These are phyloP conservation scores for Paramyrothecium roridum DNA, from an alignment of 2,329 filamentous ascomycete species.

Conservation along the genomic window DNA sequence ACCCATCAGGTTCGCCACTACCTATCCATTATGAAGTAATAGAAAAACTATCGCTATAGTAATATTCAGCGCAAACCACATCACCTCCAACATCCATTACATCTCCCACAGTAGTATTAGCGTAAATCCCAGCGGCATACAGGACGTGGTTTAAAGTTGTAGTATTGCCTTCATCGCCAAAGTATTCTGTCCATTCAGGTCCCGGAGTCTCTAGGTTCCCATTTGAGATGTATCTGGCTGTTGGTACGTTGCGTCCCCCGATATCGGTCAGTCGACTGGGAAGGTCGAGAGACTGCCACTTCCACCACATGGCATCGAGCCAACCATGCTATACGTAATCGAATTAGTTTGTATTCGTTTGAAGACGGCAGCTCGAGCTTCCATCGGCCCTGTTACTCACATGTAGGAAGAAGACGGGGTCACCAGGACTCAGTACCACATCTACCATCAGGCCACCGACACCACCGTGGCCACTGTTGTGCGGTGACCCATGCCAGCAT, in stretches of 20 bases:
- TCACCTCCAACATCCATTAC: slow-evolving; percentile 14
- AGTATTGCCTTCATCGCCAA: slow-evolving; percentile 7
- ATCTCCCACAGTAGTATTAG: slow-evolving; percentile 19
- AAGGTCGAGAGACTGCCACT: slow-evolving; percentile 12
- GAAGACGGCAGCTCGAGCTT: too few relatives aligned
- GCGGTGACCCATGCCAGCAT: background rate
- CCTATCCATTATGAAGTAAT: background rate
- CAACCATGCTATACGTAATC: slow-evolving; percentile 5
- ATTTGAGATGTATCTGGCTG: background rate
- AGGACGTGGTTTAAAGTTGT: slow-evolving; percentile 11
- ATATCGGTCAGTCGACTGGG: slow-evolving; percentile 10
- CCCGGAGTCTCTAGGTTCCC: background rate
- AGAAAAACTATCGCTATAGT: slow-evolving; percentile 4
- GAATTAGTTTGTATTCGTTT: background rate
- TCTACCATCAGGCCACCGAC: background rate
- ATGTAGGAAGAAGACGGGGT: background rate
- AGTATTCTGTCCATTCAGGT: slow-evolving; percentile 2
- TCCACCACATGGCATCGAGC: slow-evolving; percentile 12
- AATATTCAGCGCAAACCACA: slow-evolving; percentile 13
- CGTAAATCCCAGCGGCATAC: slow-evolving; percentile 5
- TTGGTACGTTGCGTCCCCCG: slow-evolving; percentile 23
- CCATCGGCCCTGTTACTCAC: too few relatives aligned
- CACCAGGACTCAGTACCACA: background rate
- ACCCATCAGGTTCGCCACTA: too few relatives aligned
- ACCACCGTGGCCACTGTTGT: background rate